phyloP scores from a whole-genome alignment of 169 alveolate genomes.

The Eimeria necatrix region DNA sequence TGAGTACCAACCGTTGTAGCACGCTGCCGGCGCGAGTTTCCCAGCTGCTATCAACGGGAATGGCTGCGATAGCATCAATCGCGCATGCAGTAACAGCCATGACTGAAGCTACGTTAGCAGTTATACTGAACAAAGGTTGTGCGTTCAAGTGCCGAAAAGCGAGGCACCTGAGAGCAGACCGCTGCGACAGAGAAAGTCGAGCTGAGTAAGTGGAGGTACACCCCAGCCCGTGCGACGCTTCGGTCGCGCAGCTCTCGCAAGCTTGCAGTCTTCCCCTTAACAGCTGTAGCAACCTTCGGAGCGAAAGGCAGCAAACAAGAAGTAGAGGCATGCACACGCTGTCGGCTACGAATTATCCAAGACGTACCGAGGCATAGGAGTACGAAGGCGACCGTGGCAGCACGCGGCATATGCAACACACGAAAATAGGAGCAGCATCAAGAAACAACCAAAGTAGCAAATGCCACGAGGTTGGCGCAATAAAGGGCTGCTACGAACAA shows the following conservation, averaged over 20 bases:
- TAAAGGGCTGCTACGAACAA: too few relatives aligned
- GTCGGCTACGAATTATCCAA: too few relatives aligned
- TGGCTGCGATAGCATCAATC: too few relatives aligned
- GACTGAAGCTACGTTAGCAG: not conserved
- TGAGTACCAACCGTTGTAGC: not conserved
- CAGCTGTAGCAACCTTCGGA: not conserved
- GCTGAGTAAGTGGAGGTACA: not conserved
- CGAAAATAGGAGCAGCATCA: too few relatives aligned
- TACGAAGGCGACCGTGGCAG: too few relatives aligned
- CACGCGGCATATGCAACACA: too few relatives aligned
- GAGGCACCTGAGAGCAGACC: constrained; percentile 9
- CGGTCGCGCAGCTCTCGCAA: not conserved
- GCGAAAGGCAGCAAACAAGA: not conserved
- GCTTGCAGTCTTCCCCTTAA: not conserved
- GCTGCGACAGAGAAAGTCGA: not conserved
- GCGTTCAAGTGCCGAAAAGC: not conserved
- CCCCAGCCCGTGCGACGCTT: not conserved
- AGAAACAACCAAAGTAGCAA: too few relatives aligned
- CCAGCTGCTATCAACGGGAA: not conserved
- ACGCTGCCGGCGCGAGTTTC: not conserved
- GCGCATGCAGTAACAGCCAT: not conserved
- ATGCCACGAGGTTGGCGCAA: too few relatives aligned
- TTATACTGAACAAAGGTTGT: too few relatives aligned
- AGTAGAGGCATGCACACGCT: not conserved
- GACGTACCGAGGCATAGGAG: too few relatives aligned